Evolutionary conservation across 2,329 filamentous ascomycete genomes (phyloP).

Genomic region (Microthyrium microscopicum): DNA sequence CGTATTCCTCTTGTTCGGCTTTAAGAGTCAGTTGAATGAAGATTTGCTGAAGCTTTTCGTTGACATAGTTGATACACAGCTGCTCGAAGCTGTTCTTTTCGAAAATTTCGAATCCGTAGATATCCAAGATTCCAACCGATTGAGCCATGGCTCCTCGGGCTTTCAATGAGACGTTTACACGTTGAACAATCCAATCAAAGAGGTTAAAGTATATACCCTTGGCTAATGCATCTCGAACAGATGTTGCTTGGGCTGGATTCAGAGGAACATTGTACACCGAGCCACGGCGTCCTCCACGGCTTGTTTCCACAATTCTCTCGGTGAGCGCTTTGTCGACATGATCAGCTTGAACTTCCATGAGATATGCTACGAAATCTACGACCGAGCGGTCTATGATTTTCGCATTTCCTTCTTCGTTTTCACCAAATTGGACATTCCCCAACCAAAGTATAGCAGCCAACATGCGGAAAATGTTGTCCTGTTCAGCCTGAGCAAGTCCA

Average conservation of each 20-base stretch:
- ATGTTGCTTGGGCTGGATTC: constrained; percentile 69
- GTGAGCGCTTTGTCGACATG: constrained; percentile 78
- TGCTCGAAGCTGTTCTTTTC: constrained; percentile 98
- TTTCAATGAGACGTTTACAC: constrained; percentile 76
- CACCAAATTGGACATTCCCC: constrained; percentile 79
- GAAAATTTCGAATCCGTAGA: constrained; percentile 98
- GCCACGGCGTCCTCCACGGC: constrained; percentile 46
- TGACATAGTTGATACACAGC: constrained; percentile 98
- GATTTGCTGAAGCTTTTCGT: constrained; percentile 97
- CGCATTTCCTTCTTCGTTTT: constrained; percentile 81
- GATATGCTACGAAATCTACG: constrained; percentile 84
- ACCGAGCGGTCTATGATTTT: constrained; percentile 77
- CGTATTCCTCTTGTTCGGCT: constrained; percentile 95
- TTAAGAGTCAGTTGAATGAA: constrained; percentile 96
- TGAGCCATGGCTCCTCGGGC: constrained; percentile 61
- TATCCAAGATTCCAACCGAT: constrained; percentile 92
- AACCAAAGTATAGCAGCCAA: constrained; percentile 83
- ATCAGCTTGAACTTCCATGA: constrained; percentile 70
- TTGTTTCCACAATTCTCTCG: constrained; percentile 65
- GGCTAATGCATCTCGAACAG: constrained; percentile 78
- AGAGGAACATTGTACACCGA: constrained; percentile 60
- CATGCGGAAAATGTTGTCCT: constrained; percentile 95
- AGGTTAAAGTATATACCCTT: constrained; percentile 97
- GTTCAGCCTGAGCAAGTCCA: constrained; percentile 71
- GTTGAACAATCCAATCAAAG: constrained; percentile 95